Base-by-base conservation (phyloP, 805 yeast genomes). In the Lipomyces spencermartinsiae region DNA sequence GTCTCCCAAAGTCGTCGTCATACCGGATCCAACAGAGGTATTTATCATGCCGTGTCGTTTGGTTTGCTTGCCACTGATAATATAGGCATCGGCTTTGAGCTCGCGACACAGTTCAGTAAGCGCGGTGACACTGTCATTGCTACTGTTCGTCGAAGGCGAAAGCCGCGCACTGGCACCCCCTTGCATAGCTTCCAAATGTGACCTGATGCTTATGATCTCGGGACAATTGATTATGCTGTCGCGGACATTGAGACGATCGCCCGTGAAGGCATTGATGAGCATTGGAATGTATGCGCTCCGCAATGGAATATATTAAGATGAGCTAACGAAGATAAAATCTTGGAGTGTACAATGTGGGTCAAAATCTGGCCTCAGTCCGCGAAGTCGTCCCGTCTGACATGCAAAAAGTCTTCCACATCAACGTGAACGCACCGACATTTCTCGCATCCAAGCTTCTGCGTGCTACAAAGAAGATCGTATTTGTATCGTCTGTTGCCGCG, bases 231-330 rank as follows among this genome's bases (percentile, higher is more conserved):
- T n/a, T 10, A 16, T 9, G 59, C 59, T 10, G 59, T 33, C 16
- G 22, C 19, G 16, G 59, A 57, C 19, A 31, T 57, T 22, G 46
- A 25, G 35, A 19, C 2, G 22, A n/a, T 57, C 16, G 59, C 59
- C 12, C 59, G 46, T n/a, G 59, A 57, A 7, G 59, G 59, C 9
- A 31, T 57, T 33, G 59, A 57, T n/a, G 59, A 57, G 46, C 59
- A 31, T 33, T 57, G 59, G 59, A 57, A 57, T 14, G 49, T 43
- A 16, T 19, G 22, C 2, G 2, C 9, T 39, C 7, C 6, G 8
- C 5, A 43, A 1, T 43, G 16, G 10, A 37, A 37, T 37, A 37
- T 16, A 43, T n/a, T 22, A 7, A 7, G 8, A 43, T 43, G 22
- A 43, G 49, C 10, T 43, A 43, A 43, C 5, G 9, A 9, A 43